Evolutionary conservation across 176 grass and related monocot genomes (phyloP).

Genomic region (Urochloa ruziziensis): DNA sequence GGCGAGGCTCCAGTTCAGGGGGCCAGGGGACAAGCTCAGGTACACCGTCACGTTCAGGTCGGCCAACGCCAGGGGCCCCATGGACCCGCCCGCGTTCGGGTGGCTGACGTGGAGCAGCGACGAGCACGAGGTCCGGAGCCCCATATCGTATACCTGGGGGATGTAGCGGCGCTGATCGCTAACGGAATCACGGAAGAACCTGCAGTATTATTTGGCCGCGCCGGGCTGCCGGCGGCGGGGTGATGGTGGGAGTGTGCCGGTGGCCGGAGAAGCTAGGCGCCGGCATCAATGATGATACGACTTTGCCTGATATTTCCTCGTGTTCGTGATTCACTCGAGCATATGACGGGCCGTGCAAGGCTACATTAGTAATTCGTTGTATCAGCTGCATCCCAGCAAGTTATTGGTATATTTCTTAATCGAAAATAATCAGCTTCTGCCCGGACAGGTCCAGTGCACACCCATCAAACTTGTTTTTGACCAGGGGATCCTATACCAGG

Average conservation of each 20-base stretch:
- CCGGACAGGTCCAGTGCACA: too few species aligned
- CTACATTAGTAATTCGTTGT: not conserved
- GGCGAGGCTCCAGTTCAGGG: conserved; percentile 58
- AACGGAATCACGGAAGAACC: too few species aligned
- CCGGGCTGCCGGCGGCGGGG: not conserved
- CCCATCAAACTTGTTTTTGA: too few species aligned
- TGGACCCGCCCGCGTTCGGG: conserved; percentile 57
- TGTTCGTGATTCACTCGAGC: not conserved
- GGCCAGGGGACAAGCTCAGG: conserved; percentile 49
- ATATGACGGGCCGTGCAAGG: not conserved
- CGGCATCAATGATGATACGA: not conserved
- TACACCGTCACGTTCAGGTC: conserved; percentile 68
- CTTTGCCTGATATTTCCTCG: not conserved
- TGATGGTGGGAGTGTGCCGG: not conserved
- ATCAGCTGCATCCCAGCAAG: not conserved
- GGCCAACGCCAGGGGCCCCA: conserved; percentile 30
- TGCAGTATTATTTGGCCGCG: not conserved
- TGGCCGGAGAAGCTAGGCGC: not conserved
- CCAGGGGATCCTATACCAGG: too few species aligned
- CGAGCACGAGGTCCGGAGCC: conserved; percentile 66
- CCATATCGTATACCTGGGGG: conserved; percentile 66
- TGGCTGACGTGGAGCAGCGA: conserved; percentile 73
- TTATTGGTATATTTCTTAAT: not conserved
- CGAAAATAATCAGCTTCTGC: too few species aligned
- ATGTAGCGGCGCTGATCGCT: not conserved